Conservation (phyloP, 1,284 basidiomycete species). For the Hypsizygus ulmarius region DNA sequence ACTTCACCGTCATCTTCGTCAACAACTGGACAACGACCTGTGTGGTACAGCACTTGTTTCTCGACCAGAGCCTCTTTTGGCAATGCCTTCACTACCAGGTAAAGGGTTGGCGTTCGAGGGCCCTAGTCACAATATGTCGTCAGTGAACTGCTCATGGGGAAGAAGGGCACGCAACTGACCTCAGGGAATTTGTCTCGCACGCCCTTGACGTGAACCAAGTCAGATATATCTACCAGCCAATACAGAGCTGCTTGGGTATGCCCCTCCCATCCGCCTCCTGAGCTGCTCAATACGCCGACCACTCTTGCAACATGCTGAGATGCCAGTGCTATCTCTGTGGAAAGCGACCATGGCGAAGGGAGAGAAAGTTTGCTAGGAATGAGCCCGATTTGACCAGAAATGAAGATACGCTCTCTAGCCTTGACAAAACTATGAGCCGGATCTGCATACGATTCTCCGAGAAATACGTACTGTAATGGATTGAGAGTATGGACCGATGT, state of each 20-base stretch:
- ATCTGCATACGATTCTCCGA: slow-evolving; percentile 1
- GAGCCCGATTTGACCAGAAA: slow-evolving; percentile 96
- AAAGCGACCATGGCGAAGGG: slow-evolving; percentile 56
- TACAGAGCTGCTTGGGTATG: slow-evolving; percentile 61
- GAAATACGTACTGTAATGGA: slow-evolving; percentile 66
- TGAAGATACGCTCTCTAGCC: slow-evolving; percentile 73
- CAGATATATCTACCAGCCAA: slow-evolving; percentile 51
- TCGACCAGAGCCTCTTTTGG: slow-evolving; percentile 77
- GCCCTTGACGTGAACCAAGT: slow-evolving; percentile 42
- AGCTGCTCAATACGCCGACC: slow-evolving; percentile 51
- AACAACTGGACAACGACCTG: slow-evolving; percentile 47
- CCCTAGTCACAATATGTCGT: slow-evolving; percentile 14
- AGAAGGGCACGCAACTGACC: slow-evolving; percentile 2
- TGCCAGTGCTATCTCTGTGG: slow-evolving; percentile 68
- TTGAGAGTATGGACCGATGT: slow-evolving; percentile 98
- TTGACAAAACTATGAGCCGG: slow-evolving; percentile 27
- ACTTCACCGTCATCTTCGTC: slow-evolving; percentile 48
- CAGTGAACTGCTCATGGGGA: background rate
- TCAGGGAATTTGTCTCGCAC: slow-evolving; percentile 32
- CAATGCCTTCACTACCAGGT: slow-evolving; percentile 66
- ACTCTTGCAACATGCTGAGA: slow-evolving; percentile 83
- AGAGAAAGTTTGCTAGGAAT: slow-evolving; percentile 73
- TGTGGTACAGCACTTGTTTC: slow-evolving; percentile 70
- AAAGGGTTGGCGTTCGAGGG: slow-evolving; percentile 50
- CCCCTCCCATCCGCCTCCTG: slow-evolving; percentile 62